Conservation (phyloP, 352 stramenopile genomes). For the Globisporangium paddicum region DNA sequence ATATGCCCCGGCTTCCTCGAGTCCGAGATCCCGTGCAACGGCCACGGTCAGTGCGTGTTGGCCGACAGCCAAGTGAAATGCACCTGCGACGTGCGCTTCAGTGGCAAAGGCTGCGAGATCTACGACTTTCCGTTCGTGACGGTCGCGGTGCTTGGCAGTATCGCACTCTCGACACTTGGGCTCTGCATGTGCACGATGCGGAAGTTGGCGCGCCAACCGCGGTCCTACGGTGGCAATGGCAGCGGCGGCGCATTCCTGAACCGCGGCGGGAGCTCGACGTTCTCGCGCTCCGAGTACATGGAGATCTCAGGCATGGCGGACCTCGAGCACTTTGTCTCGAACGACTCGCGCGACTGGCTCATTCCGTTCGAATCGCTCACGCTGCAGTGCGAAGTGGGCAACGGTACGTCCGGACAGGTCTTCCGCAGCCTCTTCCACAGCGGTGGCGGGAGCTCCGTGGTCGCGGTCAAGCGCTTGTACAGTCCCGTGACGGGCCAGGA, state of each 20-base stretch:
- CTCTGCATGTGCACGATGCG: conserved; percentile 89
- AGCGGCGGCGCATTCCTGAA: conserved; percentile 22
- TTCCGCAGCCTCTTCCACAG: conserved; percentile 84
- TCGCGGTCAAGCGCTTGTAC: conserved; percentile 87
- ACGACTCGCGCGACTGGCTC: conserved; percentile 86
- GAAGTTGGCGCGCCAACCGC: conserved; percentile 62
- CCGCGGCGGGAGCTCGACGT: conserved; percentile 38
- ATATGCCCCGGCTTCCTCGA: conserved; percentile 73
- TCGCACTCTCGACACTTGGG: conserved; percentile 74
- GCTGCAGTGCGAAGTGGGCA: conserved; percentile 81
- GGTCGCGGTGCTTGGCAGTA: conserved; percentile 71
- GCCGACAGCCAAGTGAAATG: conserved; percentile 49
- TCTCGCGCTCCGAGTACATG: conserved; percentile 79
- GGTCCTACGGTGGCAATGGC: conserved; percentile 11
- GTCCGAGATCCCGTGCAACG: conserved; percentile 63
- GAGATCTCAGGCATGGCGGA: conserved; percentile 86
- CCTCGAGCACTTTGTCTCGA: conserved; percentile 85
- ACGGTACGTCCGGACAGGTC: conserved; percentile 87
- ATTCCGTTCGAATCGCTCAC: conserved; percentile 87
- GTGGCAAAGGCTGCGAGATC: conserved; percentile 64
- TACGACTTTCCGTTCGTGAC: conserved; percentile 86
- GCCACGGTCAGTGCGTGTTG: conserved; percentile 65
- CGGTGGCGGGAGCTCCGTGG: conserved; percentile 75
- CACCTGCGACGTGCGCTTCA: conserved; percentile 71
- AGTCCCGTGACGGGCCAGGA: conserved; percentile 83